Base-by-base conservation (phyloP, 1,284 basidiomycete species). In the Sporisorium iseilematis-ciliati region DNA sequence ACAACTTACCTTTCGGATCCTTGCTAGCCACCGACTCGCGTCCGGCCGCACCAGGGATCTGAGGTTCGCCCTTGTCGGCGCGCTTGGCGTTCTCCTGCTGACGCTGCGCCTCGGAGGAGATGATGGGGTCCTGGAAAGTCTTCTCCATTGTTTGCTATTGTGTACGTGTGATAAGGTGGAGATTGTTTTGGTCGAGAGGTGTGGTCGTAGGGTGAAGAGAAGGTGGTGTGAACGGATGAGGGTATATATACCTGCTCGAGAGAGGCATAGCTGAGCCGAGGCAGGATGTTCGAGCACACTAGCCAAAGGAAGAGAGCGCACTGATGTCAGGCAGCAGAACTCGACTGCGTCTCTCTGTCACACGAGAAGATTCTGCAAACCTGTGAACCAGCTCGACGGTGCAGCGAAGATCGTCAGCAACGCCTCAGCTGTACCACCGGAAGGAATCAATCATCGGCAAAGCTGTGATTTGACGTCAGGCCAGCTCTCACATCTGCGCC, bases 61-160 rank as follows among this genome's bases (percentile, higher is more conserved):
- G 76, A 14, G 63, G 68, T 57, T 78, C 68, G 57, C 76, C 76
- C 53, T 68, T 51, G 35, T 68, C 58, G 20, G 68, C 67, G 33
- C 65, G 69, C 55, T 65, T 33, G 31, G 61, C 71, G 54, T 79
- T 79, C 41, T 72, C 66, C 50, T 65, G 21, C 26, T 73, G 62
- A 50, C 78, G 72, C 64, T 80, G 40, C 7, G 60, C 59, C 20
- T 75, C 70, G 54, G 56, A 53, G 58, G 57, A 40, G 41, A 57
- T 38, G 42, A 43, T 21, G 65, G 65, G 14, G 53, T 79, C 77
- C 38, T 79, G 61, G 69, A 79, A 79, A 14, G 77, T 79, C 65
- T 76, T 68, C 65, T 76, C 61, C 76, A 78, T 78, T 46, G 29
- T 68, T 68, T 41, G 20, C 26, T 18, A 42, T 20, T 3, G 48